A percentile compares a stretch with the other conserved stretches of the same genome.
Conservation (phyloP, 768 basidiomycete species). For the Phallus indusiatus region DNA sequence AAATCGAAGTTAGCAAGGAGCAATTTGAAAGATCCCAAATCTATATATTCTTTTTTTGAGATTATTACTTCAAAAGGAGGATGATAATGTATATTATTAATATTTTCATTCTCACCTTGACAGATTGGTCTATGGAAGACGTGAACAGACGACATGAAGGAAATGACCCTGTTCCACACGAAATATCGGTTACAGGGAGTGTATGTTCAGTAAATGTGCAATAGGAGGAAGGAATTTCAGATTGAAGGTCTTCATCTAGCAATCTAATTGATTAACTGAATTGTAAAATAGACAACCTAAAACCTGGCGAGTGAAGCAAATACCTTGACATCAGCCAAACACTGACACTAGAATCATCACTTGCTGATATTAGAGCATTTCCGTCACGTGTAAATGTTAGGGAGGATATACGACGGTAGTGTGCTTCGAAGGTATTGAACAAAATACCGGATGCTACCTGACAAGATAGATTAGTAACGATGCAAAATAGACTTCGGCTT, state of each 20-base stretch:
- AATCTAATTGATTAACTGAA: slow-evolving; percentile 37
- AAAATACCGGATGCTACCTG: slow-evolving; percentile 92
- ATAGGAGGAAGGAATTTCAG: slow-evolving; percentile 66
- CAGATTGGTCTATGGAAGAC: slow-evolving; percentile 79
- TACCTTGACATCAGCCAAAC: slow-evolving; percentile 89
- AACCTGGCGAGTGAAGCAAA: slow-evolving; percentile 19
- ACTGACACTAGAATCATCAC: slow-evolving; percentile 81
- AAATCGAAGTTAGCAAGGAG: slow-evolving; percentile 75
- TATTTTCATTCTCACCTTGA: slow-evolving; percentile 53
- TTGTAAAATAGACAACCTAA: background rate
- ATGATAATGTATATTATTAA: background rate
- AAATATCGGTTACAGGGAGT: slow-evolving; percentile 74
- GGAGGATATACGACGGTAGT: slow-evolving; percentile 82
- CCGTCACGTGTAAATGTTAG: slow-evolving; percentile 80
- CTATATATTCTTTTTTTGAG: slow-evolving; percentile 29
- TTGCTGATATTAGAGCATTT: slow-evolving; percentile 70
- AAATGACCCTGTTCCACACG: slow-evolving; percentile 71
- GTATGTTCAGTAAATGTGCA: slow-evolving; percentile 87
- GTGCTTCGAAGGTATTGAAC: slow-evolving; percentile 88
- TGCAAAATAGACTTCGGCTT: background rate
- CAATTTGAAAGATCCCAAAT: slow-evolving; percentile 74
- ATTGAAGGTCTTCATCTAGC: slow-evolving; percentile 64
- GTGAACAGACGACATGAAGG: slow-evolving; percentile 72
- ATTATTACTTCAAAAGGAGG: slow-evolving; percentile 5
- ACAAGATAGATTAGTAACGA: background rate